Evolutionary conservation across 2,329 filamentous ascomycete species (phyloP).

Genomic region (Trichoderma pleuroti): DNA sequence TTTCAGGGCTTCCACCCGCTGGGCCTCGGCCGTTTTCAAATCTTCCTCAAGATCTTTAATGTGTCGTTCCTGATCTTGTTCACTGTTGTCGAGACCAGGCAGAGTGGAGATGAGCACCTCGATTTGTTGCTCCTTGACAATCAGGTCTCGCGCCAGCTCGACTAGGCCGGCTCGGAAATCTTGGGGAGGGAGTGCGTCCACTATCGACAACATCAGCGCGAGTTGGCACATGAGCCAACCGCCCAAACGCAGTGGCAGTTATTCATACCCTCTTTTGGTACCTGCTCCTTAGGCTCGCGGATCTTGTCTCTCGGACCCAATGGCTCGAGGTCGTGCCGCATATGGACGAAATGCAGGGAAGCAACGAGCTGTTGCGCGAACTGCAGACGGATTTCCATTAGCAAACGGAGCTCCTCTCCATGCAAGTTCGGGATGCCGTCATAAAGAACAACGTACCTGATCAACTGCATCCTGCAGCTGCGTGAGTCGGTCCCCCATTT

Average conservation of each 20-base stretch:
- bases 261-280: slow-evolving; percentile 47
- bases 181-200: slow-evolving; percentile 59
- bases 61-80: slow-evolving; percentile 68
- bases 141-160: slow-evolving; percentile 72
- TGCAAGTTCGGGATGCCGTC: too few species aligned
- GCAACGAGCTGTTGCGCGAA: slow-evolving; percentile 67
- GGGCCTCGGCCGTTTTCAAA: slow-evolving; percentile 58
- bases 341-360: slow-evolving; percentile 62
- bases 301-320: slow-evolving; percentile 57
- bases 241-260: neutral
- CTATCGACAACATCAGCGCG: slow-evolving; percentile 32
- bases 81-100: slow-evolving; percentile 74
- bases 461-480: slow-evolving; percentile 84
- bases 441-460: slow-evolving; percentile 51
- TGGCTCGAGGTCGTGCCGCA: slow-evolving; percentile 63
- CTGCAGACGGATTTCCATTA: slow-evolving; percentile 36
- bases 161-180: slow-evolving; percentile 65
- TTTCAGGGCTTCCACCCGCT: slow-evolving; percentile 59
- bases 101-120: slow-evolving; percentile 71
- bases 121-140: slow-evolving; percentile 79
- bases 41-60: slow-evolving; percentile 64
- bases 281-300: slow-evolving; percentile 53
- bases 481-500: slow-evolving; percentile 72
- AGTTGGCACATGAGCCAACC: neutral
- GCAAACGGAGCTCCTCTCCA: neutral